Evolutionary conservation across 106 monocot genomes (phyloP), one percentile per base, ranked within the genome.

Genomic region (Acorus calamus): DNA sequence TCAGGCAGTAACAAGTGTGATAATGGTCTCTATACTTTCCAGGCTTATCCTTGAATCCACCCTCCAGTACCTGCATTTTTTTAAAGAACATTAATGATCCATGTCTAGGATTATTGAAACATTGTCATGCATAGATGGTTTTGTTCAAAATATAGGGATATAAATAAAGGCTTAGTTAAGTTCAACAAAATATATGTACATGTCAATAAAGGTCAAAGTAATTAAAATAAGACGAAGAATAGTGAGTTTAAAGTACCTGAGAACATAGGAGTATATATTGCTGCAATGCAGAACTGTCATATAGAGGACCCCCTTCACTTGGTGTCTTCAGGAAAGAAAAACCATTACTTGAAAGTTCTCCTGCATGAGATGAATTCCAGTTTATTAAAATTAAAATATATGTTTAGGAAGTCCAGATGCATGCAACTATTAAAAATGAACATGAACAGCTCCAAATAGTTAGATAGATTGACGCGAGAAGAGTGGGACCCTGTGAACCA

Each of bases 1-100:
- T 88, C 14, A 98, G 91, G 70, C 91, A 92, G 77, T 98, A 98
- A 68, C 96, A 98, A 4, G 96, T 62, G 74, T 98, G 98, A 48
- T 92, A 98, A 56, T 80, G 64, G 56, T 92, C 96, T 62, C 92
- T 65, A 2, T 57, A 4, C 70, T 88, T 92, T 10, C 85, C 92
- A 42, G 96, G 96, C 52, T 98, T 98, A 81, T 98, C 96, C 67
- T 67, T 92, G 70, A 98, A 79, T 7, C 96, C 96, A 73, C 96
- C 96, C 47, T 98, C 96, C 46, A 77, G 68, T 12, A 87, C 82
- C 96, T 98, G 67, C 53, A 71, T 61, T 14, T n/a, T 12, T 28
- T 28, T 28, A 0, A 28, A 0, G 28, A 28, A 28, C 28, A 28
- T 28, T 28, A 28, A 28, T 28, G 28, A 28, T 28, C 28, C 28